Conservation (phyloP, 106 monocot genomes). For the Apostasia ramifera region DNA sequence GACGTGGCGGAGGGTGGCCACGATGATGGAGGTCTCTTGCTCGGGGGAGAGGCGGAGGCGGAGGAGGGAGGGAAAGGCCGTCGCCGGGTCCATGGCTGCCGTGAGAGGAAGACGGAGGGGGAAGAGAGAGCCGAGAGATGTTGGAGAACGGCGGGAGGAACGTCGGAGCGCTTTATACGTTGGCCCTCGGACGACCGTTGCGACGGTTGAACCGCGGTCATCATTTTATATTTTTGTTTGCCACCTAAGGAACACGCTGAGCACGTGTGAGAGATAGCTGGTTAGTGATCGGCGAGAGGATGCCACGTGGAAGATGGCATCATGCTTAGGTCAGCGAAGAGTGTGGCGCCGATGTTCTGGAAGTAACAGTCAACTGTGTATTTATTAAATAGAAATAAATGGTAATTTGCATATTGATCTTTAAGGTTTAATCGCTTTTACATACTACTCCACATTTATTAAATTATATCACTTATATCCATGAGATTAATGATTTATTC, state of each 20-base stretch:
- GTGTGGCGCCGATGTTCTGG: no score
- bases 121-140: neutral
- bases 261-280: neutral
- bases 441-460: no score
- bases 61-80: neutral
- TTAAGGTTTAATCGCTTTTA: no score
- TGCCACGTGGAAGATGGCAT: neutral
- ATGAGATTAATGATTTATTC: no score
- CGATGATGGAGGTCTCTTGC: conserved; percentile 2
- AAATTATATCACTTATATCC: no score
- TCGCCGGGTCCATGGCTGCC: neutral
- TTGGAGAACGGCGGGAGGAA: neutral
- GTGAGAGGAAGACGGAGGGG: neutral
- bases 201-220: conserved; percentile 5
- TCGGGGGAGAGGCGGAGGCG: neutral
- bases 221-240: neutral
- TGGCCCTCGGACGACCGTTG: neutral
- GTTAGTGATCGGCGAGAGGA: neutral
- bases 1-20: neutral
- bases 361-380: no score
- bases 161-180: neutral
- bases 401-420: no score
- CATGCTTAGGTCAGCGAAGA: neutral
- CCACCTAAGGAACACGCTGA: neutral
- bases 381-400: no score